Evolutionary conservation across 495 filamentous ascomycete genomes (phyloP).

Genomic region (Aspergillus incahuasiensis): DNA sequence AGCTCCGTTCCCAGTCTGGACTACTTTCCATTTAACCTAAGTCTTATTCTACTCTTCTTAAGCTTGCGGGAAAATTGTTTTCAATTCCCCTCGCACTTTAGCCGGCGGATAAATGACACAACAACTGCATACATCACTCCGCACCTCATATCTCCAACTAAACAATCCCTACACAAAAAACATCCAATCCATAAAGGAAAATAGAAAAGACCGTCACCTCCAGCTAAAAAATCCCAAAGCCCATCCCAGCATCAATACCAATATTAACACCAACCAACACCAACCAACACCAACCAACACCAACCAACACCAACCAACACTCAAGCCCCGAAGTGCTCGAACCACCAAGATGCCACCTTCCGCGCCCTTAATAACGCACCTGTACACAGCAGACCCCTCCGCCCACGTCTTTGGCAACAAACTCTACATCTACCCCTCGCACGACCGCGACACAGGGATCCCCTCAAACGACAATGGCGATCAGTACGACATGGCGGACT

Average conservation of each 20-base stretch:
- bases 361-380: conserved; percentile 51
- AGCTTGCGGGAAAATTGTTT: no score
- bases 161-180: no score
- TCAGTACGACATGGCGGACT: conserved; percentile 70
- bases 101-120: conserved; percentile 4
- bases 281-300: no score
- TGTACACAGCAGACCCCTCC: conserved; percentile 59
- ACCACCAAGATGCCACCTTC: conserved; percentile 26
- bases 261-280: no score
- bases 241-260: neutral
- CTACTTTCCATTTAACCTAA: neutral
- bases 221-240: no score
- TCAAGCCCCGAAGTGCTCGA: no score
- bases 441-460: conserved; percentile 40
- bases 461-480: conserved; percentile 74
- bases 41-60: no score
- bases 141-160: no score
- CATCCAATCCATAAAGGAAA: neutral
- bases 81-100: neutral
- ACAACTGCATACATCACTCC: no score
- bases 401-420: conserved; percentile 46
- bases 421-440: conserved; percentile 49
- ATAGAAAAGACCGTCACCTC: neutral
- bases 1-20: neutral
- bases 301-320: no score